Evolutionary conservation across 2,329 filamentous ascomycete species (phyloP).

Genomic region (Chaetomiaceae sp.): DNA sequence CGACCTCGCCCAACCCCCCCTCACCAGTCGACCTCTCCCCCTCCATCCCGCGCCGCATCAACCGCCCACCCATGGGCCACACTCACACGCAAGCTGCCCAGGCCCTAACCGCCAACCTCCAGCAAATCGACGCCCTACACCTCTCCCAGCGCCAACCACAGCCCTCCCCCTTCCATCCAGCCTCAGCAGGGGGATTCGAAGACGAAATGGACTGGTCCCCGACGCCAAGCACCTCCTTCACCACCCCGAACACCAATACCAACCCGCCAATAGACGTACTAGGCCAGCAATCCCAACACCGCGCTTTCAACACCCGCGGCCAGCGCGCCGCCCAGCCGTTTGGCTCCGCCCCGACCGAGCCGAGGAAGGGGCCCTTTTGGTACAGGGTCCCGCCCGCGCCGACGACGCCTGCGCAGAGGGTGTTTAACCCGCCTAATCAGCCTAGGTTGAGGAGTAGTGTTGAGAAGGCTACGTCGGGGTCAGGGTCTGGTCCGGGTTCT

Average conservation of each 20-base stretch:
- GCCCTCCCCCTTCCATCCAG: constrained; percentile 12
- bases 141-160: constrained; percentile 10
- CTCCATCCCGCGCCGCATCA: constrained; percentile 1
- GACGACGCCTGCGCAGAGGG: constrained; percentile 57
- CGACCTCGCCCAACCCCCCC: constrained; percentile 22
- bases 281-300: constrained; percentile 40
- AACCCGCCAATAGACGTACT: not conserved
- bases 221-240: constrained; percentile 31
- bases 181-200: constrained; percentile 22
- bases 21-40: constrained; percentile 12
- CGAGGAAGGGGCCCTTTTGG: constrained; percentile 56
- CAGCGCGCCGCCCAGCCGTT: constrained; percentile 40
- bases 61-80: constrained; percentile 16
- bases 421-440: constrained; percentile 58
- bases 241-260: not conserved
- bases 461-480: too few relatives aligned
- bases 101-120: constrained; percentile 10
- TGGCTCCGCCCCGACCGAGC: constrained; percentile 42
- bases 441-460: constrained; percentile 47
- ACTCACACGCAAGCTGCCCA: constrained; percentile 16
- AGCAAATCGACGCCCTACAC: constrained; percentile 16
- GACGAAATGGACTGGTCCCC: constrained; percentile 75
- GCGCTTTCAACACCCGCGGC: constrained; percentile 49
- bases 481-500: constrained; percentile 24
- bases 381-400: constrained; percentile 67